These are phyloP conservation scores for Paramyrothecium sp. DNA, from an alignment of 2,329 filamentous ascomycete species.

Conservation along the genomic window DNA sequence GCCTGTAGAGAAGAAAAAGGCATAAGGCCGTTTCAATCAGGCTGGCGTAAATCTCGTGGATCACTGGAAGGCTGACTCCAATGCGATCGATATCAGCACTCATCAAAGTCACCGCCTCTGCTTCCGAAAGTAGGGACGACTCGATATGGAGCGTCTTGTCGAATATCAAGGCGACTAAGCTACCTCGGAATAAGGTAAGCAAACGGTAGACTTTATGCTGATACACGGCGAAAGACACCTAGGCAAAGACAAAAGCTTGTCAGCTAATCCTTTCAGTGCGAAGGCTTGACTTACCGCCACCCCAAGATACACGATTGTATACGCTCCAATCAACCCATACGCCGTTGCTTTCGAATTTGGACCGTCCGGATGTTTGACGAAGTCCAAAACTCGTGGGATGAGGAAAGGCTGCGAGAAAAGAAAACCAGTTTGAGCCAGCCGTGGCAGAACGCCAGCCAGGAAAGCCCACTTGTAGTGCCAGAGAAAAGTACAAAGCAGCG, in stretches of 20 bases:
- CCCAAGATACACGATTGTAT: slow-evolving; percentile 35
- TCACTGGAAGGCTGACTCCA: slow-evolving; percentile 16
- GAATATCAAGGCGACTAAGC: slow-evolving; percentile 44
- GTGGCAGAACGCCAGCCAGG: slow-evolving; percentile 28
- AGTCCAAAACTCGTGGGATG: slow-evolving; percentile 30
- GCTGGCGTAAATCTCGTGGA: slow-evolving; percentile 33
- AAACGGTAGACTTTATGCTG: slow-evolving; percentile 31
- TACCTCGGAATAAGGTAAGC: slow-evolving; percentile 30
- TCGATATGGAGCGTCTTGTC: slow-evolving; percentile 37
- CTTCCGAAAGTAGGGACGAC: slow-evolving; percentile 25
- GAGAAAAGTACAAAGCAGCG: slow-evolving; percentile 19
- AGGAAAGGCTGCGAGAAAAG: slow-evolving; percentile 42
- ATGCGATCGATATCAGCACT: slow-evolving; percentile 40
- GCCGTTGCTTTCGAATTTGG: slow-evolving; percentile 24
- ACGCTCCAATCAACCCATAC: slow-evolving; percentile 37
- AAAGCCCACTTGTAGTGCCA: slow-evolving; percentile 23
- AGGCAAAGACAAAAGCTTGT: not conserved
- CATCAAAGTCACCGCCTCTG: slow-evolving; percentile 39
- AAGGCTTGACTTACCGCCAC: slow-evolving; percentile 28
- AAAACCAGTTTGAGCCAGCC: slow-evolving; percentile 34
- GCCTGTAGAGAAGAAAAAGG: slow-evolving; percentile 28
- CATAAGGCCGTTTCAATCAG: slow-evolving; percentile 31
- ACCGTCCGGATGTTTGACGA: slow-evolving; percentile 20
- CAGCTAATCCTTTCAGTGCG: not conserved
- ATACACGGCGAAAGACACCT: not conserved